Evolutionary conservation across 2,329 filamentous ascomycete species (phyloP).

Genomic region (Fusarium verticillioides): DNA sequence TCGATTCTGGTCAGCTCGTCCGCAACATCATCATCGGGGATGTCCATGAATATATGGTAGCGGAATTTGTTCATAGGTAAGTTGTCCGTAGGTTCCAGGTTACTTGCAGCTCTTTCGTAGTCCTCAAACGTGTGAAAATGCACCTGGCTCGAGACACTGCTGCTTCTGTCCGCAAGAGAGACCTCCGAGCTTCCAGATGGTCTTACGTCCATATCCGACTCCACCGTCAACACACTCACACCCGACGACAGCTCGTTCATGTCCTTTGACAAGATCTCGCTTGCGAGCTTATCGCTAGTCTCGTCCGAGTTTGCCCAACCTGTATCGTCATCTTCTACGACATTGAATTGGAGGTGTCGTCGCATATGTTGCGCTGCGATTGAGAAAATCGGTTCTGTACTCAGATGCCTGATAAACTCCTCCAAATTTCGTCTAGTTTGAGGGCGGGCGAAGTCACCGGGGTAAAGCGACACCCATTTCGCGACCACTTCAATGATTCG

Average conservation of each 20-base stretch:
- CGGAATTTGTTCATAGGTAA: constrained; percentile 83
- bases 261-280: constrained; percentile 52
- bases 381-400: constrained; percentile 82
- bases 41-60: constrained; percentile 91
- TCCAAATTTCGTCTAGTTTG: constrained; percentile 77
- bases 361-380: constrained; percentile 88
- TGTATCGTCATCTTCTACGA: constrained; percentile 88
- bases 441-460: constrained; percentile 89
- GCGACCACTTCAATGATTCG: constrained; percentile 86
- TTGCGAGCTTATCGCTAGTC: constrained; percentile 49
- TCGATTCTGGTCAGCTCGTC: constrained; percentile 95
- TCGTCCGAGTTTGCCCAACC: constrained; percentile 90
- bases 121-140: constrained; percentile 77
- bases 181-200: constrained; percentile 60
- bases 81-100: constrained; percentile 75
- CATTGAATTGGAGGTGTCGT: constrained; percentile 75
- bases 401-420: constrained; percentile 79
- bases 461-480: constrained; percentile 90
- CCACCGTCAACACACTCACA: constrained; percentile 61
- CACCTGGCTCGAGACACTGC: constrained; percentile 57
- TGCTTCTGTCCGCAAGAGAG: constrained; percentile 54
- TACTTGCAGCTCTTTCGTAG: constrained; percentile 81
- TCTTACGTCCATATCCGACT: constrained; percentile 57
- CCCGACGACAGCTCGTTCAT: constrained; percentile 54
- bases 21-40: constrained; percentile 84